Percentiles rank a stretch among this genome's conserved stretches.
Evolutionary conservation across 1,284 basidiomycete species (phyloP).

Genomic region (Waitea zeae): DNA sequence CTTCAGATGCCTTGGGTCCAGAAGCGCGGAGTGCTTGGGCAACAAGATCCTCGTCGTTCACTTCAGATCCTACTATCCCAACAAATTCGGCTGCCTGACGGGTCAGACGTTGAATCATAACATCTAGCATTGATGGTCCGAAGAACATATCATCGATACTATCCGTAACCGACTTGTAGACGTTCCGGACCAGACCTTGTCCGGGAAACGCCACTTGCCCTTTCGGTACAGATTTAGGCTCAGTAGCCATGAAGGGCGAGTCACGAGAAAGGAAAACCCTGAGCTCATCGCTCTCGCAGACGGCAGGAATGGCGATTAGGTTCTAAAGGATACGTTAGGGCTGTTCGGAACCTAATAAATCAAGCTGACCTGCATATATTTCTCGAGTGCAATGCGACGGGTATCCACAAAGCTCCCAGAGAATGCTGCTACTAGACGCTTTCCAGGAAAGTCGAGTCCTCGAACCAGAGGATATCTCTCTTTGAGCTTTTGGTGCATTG

Average conservation of each 20-base stretch:
- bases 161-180: conserved; percentile 79
- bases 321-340: conserved; percentile 24
- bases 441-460: conserved; percentile 76
- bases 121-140: conserved; percentile 85
- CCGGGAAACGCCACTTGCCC: conserved; percentile 28
- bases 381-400: conserved; percentile 65
- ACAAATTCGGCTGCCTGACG: conserved; percentile 80
- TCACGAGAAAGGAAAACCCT: conserved; percentile 79
- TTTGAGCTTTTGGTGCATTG: conserved; percentile 71
- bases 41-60: conserved; percentile 56
- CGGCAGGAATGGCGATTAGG: conserved; percentile 50
- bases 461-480: conserved; percentile 55
- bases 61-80: conserved; percentile 58
- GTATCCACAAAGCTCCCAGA: conserved; percentile 76
- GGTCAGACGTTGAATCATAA: conserved; percentile 78
- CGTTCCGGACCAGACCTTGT: conserved; percentile 59
- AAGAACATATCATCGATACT: conserved; percentile 91
- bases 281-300: conserved; percentile 75
- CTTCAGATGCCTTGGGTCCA: conserved; percentile 44
- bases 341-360: background rate
- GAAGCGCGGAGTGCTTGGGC: conserved; percentile 59
- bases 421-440: conserved; percentile 71
- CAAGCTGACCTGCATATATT: conserved; percentile 66
- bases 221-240: conserved; percentile 14
- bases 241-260: conserved; percentile 54